phyloP scores from a whole-genome alignment of 2,329 filamentous ascomycete species.

The Fusarium algeriense region DNA sequence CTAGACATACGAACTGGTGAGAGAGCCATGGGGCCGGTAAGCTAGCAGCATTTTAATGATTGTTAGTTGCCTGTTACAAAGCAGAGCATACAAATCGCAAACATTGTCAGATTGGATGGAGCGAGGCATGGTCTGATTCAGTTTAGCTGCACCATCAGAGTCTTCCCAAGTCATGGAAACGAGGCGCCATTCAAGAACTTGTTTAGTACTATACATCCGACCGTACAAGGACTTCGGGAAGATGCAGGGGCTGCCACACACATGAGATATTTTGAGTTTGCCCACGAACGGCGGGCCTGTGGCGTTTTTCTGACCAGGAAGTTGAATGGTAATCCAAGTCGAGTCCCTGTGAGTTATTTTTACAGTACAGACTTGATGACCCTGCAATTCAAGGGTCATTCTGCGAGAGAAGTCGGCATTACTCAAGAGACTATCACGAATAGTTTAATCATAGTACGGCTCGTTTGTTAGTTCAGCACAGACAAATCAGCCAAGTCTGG shows the following conservation, averaged over 20 bases:
- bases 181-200: conserved; percentile 18
- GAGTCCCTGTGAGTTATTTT: conserved; percentile 37
- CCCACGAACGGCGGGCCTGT: conserved; percentile 42
- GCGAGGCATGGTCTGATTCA: conserved; percentile 35
- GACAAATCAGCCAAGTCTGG: conserved; percentile 1
- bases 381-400: neutral
- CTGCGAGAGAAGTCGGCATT: neutral
- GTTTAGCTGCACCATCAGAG: conserved; percentile 18
- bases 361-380: conserved; percentile 21
- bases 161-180: conserved; percentile 38
- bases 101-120: conserved; percentile 11
- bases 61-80: neutral
- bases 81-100: conserved; percentile 6
- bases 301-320: conserved; percentile 38
- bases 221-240: conserved; percentile 25
- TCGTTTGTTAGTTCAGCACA: conserved; percentile 16
- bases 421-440: neutral
- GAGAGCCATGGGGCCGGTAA: conserved; percentile 29
- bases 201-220: neutral
- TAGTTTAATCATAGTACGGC: neutral
- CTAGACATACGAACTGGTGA: conserved; percentile 8
- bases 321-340: conserved; percentile 21
- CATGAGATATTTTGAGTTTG: conserved; percentile 31
- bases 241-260: conserved; percentile 43
- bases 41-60: conserved; percentile 10